These are phyloP conservation scores for Fusarium humuli DNA, from an alignment of 2,329 filamentous ascomycete genomes.

Conservation along the genomic window DNA sequence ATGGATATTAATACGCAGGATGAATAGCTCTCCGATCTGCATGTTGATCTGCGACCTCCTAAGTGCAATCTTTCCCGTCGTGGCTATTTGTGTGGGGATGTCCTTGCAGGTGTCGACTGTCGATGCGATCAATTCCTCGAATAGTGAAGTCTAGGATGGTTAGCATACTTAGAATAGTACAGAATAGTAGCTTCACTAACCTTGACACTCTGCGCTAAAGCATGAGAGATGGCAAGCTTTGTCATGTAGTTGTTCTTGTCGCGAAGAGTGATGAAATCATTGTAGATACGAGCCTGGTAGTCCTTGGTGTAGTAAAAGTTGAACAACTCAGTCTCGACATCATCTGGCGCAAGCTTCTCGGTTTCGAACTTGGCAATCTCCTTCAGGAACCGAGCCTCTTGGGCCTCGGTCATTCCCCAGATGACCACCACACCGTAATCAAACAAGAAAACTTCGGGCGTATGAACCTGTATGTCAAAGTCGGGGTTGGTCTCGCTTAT, in stretches of 20 bases:
- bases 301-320: slow-evolving; percentile 99
- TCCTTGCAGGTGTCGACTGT: slow-evolving; percentile 95
- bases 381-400: slow-evolving; percentile 91
- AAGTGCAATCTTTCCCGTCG: slow-evolving; percentile 91
- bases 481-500: slow-evolving; percentile 68
- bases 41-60: slow-evolving; percentile 95
- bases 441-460: slow-evolving; percentile 94
- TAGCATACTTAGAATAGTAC: slow-evolving; percentile 16
- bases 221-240: slow-evolving; percentile 95
- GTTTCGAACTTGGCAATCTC: slow-evolving; percentile 94
- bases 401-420: slow-evolving; percentile 94
- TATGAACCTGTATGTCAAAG: slow-evolving; percentile 89
- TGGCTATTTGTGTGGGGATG: slow-evolving; percentile 90
- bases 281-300: slow-evolving; percentile 98
- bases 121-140: slow-evolving; percentile 93
- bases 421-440: slow-evolving; percentile 98
- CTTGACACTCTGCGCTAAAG: slow-evolving; percentile 95
- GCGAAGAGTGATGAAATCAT: slow-evolving; percentile 95
- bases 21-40: slow-evolving; percentile 99
- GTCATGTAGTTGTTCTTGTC: slow-evolving; percentile 99
- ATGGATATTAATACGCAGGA: slow-evolving; percentile 97
- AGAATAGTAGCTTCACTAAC: slow-evolving; percentile 52
- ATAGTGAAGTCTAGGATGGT: slow-evolving; percentile 81
- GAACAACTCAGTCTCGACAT: slow-evolving; percentile 96
- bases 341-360: slow-evolving; percentile 87